Percentiles rank a stretch among this genome's conserved stretches.
These are phyloP conservation scores for Fusarium bulbicola DNA, from an alignment of 2,329 filamentous ascomycete genomes.

Conservation along the genomic window DNA sequence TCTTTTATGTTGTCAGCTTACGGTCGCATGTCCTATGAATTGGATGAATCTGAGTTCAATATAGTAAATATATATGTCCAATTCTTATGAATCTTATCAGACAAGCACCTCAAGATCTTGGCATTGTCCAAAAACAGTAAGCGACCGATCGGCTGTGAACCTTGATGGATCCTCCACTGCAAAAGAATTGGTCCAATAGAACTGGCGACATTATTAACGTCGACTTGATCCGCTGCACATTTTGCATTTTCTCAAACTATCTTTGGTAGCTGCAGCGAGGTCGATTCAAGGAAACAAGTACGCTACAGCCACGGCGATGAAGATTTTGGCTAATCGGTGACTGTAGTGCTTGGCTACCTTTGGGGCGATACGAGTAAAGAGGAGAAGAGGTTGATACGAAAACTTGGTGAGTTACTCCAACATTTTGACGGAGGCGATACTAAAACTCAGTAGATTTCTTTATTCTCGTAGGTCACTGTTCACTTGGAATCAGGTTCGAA, in stretches of 20 bases:
- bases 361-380: slow-evolving; percentile 30
- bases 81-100: not conserved
- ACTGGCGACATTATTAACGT: slow-evolving; percentile 13
- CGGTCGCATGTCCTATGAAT: accelerated
- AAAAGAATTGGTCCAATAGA: slow-evolving; percentile 2
- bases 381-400: slow-evolving; percentile 29
- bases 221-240: not conserved
- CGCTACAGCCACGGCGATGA: not conserved
- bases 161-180: slow-evolving; percentile 7
- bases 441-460: slow-evolving; percentile 42
- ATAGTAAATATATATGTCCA: not conserved
- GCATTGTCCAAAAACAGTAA: not conserved
- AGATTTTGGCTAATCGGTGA: not conserved
- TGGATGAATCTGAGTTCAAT: not conserved
- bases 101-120: not conserved
- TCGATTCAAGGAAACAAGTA: not conserved
- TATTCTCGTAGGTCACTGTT: slow-evolving; percentile 31
- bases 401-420: slow-evolving; percentile 7
- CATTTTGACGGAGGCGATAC: accelerated
- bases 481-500: too few relatives aligned
- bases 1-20: accelerated
- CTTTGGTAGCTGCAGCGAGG: too few relatives aligned
- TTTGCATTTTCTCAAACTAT: not conserved
- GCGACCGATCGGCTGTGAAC: not conserved
- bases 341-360: slow-evolving; percentile 16